Percentiles rank a stretch among this genome's conserved stretches.
These are phyloP conservation scores for Trichophyton benhamiae DNA, from an alignment of 2,329 filamentous ascomycete species.

Conservation along the genomic window DNA sequence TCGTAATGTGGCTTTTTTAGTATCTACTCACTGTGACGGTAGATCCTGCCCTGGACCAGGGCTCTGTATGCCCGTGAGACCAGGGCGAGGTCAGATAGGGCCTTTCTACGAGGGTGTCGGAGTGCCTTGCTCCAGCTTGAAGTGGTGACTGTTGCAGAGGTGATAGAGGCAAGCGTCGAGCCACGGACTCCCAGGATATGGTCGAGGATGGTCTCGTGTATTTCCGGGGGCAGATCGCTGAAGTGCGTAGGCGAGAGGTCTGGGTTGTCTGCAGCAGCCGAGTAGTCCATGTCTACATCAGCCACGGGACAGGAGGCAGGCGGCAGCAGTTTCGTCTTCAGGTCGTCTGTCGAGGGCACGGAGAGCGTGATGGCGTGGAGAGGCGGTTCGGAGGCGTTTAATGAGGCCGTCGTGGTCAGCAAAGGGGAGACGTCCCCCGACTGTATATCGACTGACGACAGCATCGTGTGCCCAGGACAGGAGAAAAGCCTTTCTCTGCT, in stretches of 20 bases:
- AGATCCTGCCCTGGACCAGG: conserved; percentile 59
- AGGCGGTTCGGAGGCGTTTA: background rate
- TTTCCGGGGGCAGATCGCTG: conserved; percentile 50
- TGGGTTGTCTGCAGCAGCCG: background rate
- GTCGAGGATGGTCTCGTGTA: conserved; percentile 60
- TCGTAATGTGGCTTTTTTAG: too few relatives aligned
- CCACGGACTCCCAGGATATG: conserved; percentile 57
- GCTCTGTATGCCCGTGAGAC: conserved; percentile 49
- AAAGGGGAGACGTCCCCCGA: background rate
- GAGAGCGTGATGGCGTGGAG: background rate
- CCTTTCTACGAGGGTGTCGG: conserved; percentile 54
- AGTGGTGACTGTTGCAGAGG: conserved; percentile 3
- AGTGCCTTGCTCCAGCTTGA: conserved; percentile 8
- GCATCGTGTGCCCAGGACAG: background rate
- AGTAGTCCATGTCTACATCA: background rate
- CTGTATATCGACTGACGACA: background rate
- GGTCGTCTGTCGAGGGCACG: background rate
- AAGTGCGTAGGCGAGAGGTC: conserved; percentile 13
- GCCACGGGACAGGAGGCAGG: background rate
- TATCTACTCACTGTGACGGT: conserved; percentile 45
- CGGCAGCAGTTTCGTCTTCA: background rate
- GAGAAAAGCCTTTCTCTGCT: background rate
- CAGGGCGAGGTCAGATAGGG: conserved; percentile 53
- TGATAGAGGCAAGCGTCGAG: conserved; percentile 28
- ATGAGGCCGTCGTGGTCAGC: background rate